Percentiles rank a stretch among this genome's conserved stretches.
Conservation (phyloP, 108 stramenopile genomes). For the Skeletonema menzelii region DNA sequence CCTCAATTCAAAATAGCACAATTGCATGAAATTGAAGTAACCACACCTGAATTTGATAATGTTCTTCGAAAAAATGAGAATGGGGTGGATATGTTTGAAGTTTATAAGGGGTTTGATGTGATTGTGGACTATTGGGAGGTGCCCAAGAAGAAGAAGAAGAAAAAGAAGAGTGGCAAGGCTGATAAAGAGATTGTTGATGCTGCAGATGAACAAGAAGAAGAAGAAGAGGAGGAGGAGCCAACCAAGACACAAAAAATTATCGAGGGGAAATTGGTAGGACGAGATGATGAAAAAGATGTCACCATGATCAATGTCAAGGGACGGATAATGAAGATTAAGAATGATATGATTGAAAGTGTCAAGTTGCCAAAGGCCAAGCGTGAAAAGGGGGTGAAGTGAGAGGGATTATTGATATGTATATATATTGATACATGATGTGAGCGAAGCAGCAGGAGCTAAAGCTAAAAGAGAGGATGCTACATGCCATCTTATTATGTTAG, state of each 20-base stretch:
- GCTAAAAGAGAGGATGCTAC: neutral
- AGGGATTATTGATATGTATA: too few relatives aligned
- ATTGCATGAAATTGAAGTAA: conserved; percentile 74
- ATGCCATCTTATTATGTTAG: neutral
- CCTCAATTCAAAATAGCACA: conserved; percentile 55
- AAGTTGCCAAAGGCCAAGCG: conserved; percentile 73
- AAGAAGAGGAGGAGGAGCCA: conserved; percentile 41
- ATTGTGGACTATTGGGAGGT: conserved; percentile 55
- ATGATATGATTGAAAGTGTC: conserved; percentile 55
- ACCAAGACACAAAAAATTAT: conserved; percentile 39
- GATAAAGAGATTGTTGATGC: neutral
- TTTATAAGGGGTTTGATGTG: conserved; percentile 81
- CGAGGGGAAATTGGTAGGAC: conserved; percentile 64
- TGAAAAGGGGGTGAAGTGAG: conserved; percentile 65
- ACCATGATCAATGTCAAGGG: conserved; percentile 75
- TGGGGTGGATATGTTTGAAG: conserved; percentile 55
- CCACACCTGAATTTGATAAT: conserved; percentile 55
- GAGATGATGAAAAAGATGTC: conserved; percentile 46
- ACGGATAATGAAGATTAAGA: conserved; percentile 69
- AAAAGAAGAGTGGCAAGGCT: conserved; percentile 17
- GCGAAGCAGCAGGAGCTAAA: neutral
- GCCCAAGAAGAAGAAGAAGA: conserved; percentile 47
- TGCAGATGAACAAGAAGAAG: neutral
- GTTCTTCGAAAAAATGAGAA: conserved; percentile 9
- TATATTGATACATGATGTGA: too few relatives aligned